A percentile compares a stretch with the other conserved stretches of the same genome.
phyloP scores from a whole-genome alignment of 805 yeast genomes.

The Teunomyces kruisii region DNA sequence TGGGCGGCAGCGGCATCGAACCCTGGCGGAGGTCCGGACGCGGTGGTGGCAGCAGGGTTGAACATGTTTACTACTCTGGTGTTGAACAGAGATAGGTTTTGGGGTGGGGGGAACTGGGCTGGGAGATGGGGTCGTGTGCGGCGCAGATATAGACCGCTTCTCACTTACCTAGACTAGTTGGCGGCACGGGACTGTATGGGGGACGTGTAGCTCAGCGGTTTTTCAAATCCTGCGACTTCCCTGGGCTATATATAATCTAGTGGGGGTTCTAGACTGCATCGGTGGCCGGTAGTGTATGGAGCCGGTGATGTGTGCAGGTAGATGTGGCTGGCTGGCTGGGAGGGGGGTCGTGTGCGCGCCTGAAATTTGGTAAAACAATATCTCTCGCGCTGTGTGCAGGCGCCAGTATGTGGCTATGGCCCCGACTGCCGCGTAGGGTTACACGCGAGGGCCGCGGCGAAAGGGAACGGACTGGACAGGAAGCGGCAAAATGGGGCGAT shows the following conservation, averaged over 20 bases:
- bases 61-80: not conserved
- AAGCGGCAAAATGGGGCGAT: too few relatives aligned
- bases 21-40: conserved; percentile 41
- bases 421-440: too few relatives aligned
- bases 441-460: too few relatives aligned
- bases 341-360: too few relatives aligned
- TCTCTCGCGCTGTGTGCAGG: too few relatives aligned
- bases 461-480: too few relatives aligned
- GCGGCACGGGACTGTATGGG: not conserved
- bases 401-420: too few relatives aligned
- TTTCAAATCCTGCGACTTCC: not conserved
- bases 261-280: not conserved
- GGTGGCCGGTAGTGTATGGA: not conserved
- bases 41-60: conserved; percentile 36
- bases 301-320: not conserved
- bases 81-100: not conserved
- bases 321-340: not conserved
- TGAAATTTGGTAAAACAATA: too few relatives aligned
- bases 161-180: not conserved
- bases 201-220: not conserved
- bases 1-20: conserved; percentile 1
- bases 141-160: not conserved
- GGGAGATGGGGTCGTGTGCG: not conserved
- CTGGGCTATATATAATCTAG: not conserved
- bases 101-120: too few relatives aligned